Evolutionary conservation across 1,139 yeast species (phyloP).

Genomic region (Blastobotrys elegans): DNA sequence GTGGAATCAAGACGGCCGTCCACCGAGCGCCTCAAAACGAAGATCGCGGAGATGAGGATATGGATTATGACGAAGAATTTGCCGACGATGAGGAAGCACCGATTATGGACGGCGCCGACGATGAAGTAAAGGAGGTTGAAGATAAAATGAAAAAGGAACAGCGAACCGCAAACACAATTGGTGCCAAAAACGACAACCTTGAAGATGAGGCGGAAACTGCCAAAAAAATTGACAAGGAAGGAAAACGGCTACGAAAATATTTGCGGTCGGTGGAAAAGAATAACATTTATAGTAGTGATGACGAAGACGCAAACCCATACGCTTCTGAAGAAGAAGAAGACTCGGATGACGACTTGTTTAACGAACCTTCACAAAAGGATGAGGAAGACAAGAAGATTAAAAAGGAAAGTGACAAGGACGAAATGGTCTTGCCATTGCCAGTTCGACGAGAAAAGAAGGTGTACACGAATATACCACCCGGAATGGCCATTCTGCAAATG

Average conservation of each 20-base stretch:
- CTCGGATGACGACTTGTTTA: conserved; percentile 19
- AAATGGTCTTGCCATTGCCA: conserved; percentile 10
- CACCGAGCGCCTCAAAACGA: conserved; percentile 38
- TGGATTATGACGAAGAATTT: conserved; percentile 94
- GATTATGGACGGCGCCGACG: conserved; percentile 93
- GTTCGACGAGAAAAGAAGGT: conserved; percentile 27
- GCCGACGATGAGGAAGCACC: conserved; percentile 99
- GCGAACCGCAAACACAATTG: conserved; percentile 75
- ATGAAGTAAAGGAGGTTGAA: conserved; percentile 87
- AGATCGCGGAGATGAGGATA: conserved; percentile 63
- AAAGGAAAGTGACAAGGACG: conserved; percentile 19
- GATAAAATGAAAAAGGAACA: conserved; percentile 84
- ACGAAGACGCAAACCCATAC: conserved; percentile 71
- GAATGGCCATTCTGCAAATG: conserved; percentile 64
- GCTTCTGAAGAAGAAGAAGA: conserved; percentile 52
- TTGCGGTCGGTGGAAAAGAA: conserved; percentile 82
- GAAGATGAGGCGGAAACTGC: conserved; percentile 59
- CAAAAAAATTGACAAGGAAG: conserved; percentile 85
- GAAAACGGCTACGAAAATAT: conserved; percentile 78
- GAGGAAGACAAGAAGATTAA: not conserved
- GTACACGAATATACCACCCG: conserved; percentile 46
- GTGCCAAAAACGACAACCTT: conserved; percentile 42
- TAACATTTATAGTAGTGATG: conserved; percentile 87
- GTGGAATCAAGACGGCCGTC: conserved; percentile 55
- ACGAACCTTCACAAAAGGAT: conserved; percentile 21